Conservation (phyloP, 2,329 filamentous ascomycete genomes). For the Cadophora gregata region DNA sequence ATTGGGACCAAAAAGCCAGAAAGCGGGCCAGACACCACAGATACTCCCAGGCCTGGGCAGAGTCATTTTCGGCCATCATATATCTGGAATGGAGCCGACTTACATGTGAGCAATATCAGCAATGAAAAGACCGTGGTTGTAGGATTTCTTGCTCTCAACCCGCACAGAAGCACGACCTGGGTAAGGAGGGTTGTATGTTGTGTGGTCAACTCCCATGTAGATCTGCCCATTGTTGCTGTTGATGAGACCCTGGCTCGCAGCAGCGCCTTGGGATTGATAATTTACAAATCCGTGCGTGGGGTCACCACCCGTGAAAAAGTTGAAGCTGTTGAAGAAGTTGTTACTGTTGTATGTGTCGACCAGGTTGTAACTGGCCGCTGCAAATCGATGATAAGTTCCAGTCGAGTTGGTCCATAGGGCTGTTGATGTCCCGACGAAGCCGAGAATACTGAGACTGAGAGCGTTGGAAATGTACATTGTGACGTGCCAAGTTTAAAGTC, state of each 20-base stretch:
- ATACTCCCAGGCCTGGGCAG: slow-evolving; percentile 55
- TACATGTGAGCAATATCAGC: slow-evolving; percentile 74
- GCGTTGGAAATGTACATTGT: slow-evolving; percentile 16
- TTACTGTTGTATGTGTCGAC: slow-evolving; percentile 51
- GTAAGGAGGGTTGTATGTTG: slow-evolving; percentile 56
- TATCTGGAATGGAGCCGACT: slow-evolving; percentile 40
- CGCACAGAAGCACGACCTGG: slow-evolving; percentile 66
- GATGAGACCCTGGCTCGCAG: slow-evolving; percentile 62
- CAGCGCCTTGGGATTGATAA: slow-evolving; percentile 59
- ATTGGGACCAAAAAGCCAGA: slow-evolving; percentile 53
- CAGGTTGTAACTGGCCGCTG: slow-evolving; percentile 28
- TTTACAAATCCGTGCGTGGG: slow-evolving; percentile 71
- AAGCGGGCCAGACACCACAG: slow-evolving; percentile 78
- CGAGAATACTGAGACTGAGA: slow-evolving; percentile 23
- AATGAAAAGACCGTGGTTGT: slow-evolving; percentile 71
- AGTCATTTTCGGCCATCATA: background rate
- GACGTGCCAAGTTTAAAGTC: background rate
- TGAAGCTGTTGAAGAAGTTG: slow-evolving; percentile 55
- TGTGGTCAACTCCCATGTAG: slow-evolving; percentile 73
- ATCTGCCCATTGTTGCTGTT: slow-evolving; percentile 60
- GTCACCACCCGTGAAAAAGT: slow-evolving; percentile 59
- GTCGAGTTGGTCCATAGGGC: slow-evolving; percentile 28
- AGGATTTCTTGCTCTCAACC: slow-evolving; percentile 67
- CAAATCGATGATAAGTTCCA: slow-evolving; percentile 21
- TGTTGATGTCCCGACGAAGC: slow-evolving; percentile 19